Evolutionary conservation across 2,329 filamentous ascomycete genomes (phyloP), one percentile per base, ranked within the genome.

Genomic region (Huntiella decipiens): DNA sequence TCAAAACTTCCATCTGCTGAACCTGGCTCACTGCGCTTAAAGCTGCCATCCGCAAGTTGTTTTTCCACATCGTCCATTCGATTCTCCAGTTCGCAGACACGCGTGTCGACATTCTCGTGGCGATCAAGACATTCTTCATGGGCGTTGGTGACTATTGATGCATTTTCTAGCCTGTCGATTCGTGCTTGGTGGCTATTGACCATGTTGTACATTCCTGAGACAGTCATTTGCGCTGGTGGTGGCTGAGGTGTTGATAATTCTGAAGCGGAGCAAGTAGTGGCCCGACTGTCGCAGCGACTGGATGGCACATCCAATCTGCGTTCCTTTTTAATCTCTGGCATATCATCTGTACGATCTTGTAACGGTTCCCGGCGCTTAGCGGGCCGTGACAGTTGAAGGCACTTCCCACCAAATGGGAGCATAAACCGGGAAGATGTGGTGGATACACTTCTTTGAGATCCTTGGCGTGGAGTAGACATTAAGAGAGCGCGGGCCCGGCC

Each of bases 81-180:
- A 22, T 68, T 69, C 57, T 86, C 81, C 5, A 86, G 63, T 34
- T 86, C 80, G 1, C 74, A 70, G 5, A 86, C 64, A 16, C 80
- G 72, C 6, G 76, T 66, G 52, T 86, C 82, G 38, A 73, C 58
- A 41, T 73, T 62, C 32, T 85, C 80, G 53, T 82, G 70, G 45
- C 71, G 74, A 15, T 83, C 78, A 13, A 76, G 65, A 42, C 82
- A 73, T 34, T 82, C 77, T 16, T 85, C 80, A 41, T 80, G 70
- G n/a, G 70, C 69, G 13, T 69, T 66, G 15, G 42, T 45, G 38
- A 73, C 67, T 17, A 85, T 82, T 0, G 79, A 85, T 1, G 71
- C 65, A 43, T 70, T 82, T 59, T 88, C 82, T 4, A 87, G 65
- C 46, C 66, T 64, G 42, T 82, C 77, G 10, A 88, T 58, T 1